Evolutionary conservation across 148 eudicot species (phyloP).

Genomic region (Rheum nobile): DNA sequence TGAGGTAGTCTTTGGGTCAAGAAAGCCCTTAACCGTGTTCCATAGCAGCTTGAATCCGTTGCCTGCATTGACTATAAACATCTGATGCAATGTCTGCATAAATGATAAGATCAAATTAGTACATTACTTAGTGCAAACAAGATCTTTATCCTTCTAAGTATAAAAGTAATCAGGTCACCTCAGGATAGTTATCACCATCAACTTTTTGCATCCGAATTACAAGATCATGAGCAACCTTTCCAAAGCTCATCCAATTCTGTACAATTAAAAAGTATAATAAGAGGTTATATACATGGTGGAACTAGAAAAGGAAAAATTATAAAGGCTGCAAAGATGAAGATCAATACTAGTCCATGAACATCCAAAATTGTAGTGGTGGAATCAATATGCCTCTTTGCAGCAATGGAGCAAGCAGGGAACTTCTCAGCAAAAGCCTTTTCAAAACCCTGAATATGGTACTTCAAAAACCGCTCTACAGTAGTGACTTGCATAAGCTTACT

Average conservation of each 20-base stretch:
- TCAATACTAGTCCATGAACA: slow-evolving; percentile 66
- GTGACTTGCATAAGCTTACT: slow-evolving; percentile 75
- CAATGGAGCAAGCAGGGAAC: slow-evolving; percentile 90
- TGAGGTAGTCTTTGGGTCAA: too few relatives aligned
- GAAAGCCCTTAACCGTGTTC: slow-evolving; percentile 10
- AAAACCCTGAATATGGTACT: slow-evolving; percentile 78
- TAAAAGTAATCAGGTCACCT: slow-evolving; percentile 30
- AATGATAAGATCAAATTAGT: not conserved
- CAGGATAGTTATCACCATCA: slow-evolving; percentile 94
- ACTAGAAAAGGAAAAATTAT: not conserved
- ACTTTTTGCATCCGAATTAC: slow-evolving; percentile 87
- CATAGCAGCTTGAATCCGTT: slow-evolving; percentile 68
- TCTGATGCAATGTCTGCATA: slow-evolving; percentile 71
- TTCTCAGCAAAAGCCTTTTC: slow-evolving; percentile 75
- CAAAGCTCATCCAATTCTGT: slow-evolving; percentile 92
- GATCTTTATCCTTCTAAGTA: not conserved
- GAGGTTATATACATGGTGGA: not conserved
- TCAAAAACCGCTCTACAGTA: slow-evolving; percentile 63
- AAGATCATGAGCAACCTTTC: slow-evolving; percentile 85
- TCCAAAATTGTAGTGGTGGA: slow-evolving; percentile 72
- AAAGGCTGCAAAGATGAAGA: not conserved
- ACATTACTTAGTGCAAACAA: not conserved
- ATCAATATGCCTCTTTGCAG: slow-evolving; percentile 12
- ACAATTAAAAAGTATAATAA: slow-evolving; percentile 9
- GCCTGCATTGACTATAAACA: slow-evolving; percentile 90